Percentiles rank a stretch among this genome's conserved stretches.
These are phyloP conservation scores for Parafenestella ontariensis DNA, from an alignment of 2,329 filamentous ascomycete species.

Conservation along the genomic window DNA sequence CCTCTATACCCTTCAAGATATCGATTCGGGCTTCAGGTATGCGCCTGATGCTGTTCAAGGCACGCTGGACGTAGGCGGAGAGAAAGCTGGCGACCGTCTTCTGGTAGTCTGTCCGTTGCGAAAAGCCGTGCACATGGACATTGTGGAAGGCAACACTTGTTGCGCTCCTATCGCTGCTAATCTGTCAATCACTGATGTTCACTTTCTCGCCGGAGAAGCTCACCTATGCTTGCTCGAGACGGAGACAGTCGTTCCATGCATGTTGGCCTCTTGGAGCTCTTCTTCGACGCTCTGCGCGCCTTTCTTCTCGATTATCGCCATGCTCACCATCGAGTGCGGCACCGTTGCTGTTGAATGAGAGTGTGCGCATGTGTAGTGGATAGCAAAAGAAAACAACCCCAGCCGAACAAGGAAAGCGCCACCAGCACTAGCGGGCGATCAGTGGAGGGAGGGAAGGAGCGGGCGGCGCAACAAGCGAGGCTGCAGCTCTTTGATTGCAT, in stretches of 20 bases:
- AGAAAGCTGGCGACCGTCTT: constrained; percentile 1
- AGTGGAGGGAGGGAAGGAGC: background rate
- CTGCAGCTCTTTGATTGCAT: background rate
- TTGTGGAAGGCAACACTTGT: background rate
- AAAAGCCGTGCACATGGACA: background rate
- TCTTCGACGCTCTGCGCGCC: background rate
- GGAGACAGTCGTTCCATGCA: background rate
- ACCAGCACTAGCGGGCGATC: constrained; percentile 2
- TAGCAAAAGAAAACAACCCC: background rate
- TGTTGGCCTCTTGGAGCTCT: constrained; percentile 1
- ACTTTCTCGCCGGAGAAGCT: background rate
- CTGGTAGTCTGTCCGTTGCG: background rate
- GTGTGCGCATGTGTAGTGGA: background rate
- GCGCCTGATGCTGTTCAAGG: background rate
- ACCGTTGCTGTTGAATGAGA: background rate
- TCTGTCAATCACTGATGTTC: background rate
- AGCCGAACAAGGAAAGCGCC: background rate
- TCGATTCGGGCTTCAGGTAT: background rate
- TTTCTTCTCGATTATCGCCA: background rate
- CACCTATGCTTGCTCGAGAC: background rate
- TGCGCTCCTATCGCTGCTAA: background rate
- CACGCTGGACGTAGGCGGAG: background rate
- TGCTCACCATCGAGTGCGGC: background rate
- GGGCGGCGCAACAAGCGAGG: background rate
- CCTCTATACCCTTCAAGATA: constrained; percentile 71